Conservation (phyloP, 2,329 filamentous ascomycete species). For the Esteya vermicola region DNA sequence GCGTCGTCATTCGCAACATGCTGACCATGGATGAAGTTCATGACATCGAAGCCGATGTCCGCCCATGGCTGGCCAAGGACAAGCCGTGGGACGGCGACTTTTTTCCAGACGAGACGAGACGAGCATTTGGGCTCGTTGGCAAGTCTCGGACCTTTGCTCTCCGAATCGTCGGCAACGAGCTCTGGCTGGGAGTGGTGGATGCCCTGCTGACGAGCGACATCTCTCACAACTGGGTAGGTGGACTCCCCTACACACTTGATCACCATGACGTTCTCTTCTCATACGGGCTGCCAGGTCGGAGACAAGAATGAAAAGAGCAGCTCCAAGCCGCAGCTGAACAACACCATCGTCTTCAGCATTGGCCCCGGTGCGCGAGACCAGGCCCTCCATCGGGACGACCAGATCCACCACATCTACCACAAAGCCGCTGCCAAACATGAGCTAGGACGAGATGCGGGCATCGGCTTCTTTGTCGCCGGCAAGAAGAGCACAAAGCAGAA, state of each 20-base stretch:
- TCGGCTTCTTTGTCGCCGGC: constrained; percentile 21
- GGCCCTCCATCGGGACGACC: constrained; percentile 15
- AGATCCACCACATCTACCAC: constrained; percentile 11
- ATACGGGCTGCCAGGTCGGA: neutral
- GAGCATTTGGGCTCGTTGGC: constrained; percentile 1
- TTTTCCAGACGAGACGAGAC: constrained; percentile 1
- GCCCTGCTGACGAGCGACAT: constrained; percentile 1
- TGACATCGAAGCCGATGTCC: neutral
- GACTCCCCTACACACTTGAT: too few relatives aligned
- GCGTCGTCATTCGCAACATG: neutral
- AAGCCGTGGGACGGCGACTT: constrained; percentile 1
- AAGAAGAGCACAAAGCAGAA: constrained; percentile 16
- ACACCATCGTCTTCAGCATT: constrained; percentile 16
- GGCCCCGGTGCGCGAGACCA: constrained; percentile 11
- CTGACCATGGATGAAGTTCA: neutral
- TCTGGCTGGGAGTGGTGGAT: neutral
- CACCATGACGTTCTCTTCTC: neutral
- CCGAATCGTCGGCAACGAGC: neutral
- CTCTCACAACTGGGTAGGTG: neutral
- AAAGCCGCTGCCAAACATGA: neutral
- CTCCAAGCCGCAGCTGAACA: constrained; percentile 14
- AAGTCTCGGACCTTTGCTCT: constrained; percentile 3
- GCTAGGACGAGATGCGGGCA: constrained; percentile 13
- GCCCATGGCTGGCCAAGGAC: neutral
- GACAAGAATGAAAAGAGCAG: neutral